These are phyloP conservation scores for Lentinula novae-zelandiae DNA, from an alignment of 1,284 basidiomycete genomes.

Conservation along the genomic window DNA sequence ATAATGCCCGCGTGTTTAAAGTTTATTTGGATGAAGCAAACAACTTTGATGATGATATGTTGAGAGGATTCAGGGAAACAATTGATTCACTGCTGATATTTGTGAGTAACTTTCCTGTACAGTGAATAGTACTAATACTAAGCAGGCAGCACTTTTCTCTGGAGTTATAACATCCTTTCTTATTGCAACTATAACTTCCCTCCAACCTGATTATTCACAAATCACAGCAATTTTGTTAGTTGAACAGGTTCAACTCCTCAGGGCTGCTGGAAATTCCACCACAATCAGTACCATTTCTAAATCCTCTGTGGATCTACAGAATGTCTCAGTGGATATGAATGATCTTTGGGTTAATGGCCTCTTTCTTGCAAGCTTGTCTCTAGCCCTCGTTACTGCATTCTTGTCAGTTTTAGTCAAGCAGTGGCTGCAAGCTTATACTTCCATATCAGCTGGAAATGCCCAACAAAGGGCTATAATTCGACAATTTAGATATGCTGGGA, in stretches of 20 bases:
- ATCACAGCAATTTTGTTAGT: slow-evolving; percentile 30
- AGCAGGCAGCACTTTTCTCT: slow-evolving; percentile 42
- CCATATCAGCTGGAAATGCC: slow-evolving; percentile 29
- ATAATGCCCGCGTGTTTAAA: slow-evolving; percentile 31
- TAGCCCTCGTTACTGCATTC: slow-evolving; percentile 36
- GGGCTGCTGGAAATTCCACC: neutral
- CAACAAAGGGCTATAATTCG: slow-evolving; percentile 33
- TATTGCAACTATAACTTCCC: slow-evolving; percentile 34
- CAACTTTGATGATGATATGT: slow-evolving; percentile 29
- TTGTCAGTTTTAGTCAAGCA: slow-evolving; percentile 42
- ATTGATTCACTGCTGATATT: slow-evolving; percentile 42
- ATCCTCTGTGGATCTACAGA: neutral
- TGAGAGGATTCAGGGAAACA: slow-evolving; percentile 33
- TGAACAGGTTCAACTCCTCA: neutral
- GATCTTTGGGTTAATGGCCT: slow-evolving; percentile 36
- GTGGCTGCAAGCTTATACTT: slow-evolving; percentile 37
- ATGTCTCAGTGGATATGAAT: neutral
- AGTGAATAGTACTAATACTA: no score
- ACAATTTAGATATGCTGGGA: slow-evolving; percentile 30
- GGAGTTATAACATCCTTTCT: slow-evolving; percentile 43
- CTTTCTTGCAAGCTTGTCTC: slow-evolving; percentile 39
- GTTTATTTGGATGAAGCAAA: slow-evolving; percentile 36
- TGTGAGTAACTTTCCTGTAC: slow-evolving; percentile 18
- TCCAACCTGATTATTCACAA: slow-evolving; percentile 29
- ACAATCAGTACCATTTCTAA: neutral